Conservation (phyloP, 164 flowering plant genomes). For the Magnolia sinica region DNA sequence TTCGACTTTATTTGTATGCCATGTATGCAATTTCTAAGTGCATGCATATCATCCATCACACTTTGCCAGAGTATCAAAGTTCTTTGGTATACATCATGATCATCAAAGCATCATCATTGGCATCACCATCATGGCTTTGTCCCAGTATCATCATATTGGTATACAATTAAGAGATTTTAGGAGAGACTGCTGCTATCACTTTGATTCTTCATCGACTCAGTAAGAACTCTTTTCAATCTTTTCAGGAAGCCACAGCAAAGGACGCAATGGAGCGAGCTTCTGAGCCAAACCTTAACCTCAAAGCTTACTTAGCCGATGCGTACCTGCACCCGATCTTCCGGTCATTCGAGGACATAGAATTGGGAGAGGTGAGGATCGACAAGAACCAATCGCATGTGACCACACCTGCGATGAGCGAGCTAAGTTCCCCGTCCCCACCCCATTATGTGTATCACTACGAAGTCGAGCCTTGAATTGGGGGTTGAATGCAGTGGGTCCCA, state of each 20-base stretch:
- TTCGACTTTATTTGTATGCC: too few species aligned
- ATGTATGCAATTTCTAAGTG: too few species aligned
- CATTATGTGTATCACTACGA: constrained; percentile 41
- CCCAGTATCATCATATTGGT: too few species aligned
- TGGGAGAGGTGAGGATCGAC: constrained; percentile 57
- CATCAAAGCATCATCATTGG: too few species aligned
- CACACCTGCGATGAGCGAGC: constrained; percentile 31
- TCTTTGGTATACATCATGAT: too few species aligned
- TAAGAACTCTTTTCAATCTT: not conserved
- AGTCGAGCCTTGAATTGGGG: constrained; percentile 16
- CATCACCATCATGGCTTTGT: too few species aligned
- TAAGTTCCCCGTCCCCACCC: constrained; percentile 53
- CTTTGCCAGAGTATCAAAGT: too few species aligned
- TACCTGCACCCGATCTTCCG: constrained; percentile 90
- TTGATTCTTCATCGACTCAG: not conserved
- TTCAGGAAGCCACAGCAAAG: constrained; percentile 93
- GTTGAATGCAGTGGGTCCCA: not conserved
- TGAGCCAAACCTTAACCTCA: constrained; percentile 60
- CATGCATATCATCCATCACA: too few species aligned
- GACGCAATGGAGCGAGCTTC: constrained; percentile 56
- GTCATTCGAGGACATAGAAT: constrained; percentile 59
- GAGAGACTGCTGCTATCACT: not conserved
- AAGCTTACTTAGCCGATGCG: constrained; percentile 76
- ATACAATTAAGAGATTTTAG: too few species aligned
- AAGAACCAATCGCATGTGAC: constrained; percentile 40